These are phyloP conservation scores for Fusarium floridanum DNA, from an alignment of 2,329 filamentous ascomycete genomes.

Conservation along the genomic window DNA sequence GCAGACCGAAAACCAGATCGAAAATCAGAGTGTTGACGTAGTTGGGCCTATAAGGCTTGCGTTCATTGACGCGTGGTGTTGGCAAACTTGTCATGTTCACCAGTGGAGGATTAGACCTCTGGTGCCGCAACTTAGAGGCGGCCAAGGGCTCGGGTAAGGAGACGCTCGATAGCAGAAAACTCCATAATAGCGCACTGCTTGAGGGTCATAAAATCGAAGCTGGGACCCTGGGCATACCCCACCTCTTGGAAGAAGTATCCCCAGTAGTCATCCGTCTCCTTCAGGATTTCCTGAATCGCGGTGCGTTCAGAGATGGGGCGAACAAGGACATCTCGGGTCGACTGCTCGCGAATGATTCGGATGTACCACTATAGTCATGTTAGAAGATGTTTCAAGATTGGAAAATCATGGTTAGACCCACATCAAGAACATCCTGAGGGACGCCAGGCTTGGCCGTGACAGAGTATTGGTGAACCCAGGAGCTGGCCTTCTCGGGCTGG, in stretches of 20 bases:
- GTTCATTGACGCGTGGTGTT: neutral
- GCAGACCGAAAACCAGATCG: neutral
- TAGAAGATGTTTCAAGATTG: conserved; percentile 13
- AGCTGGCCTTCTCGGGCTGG: conserved; percentile 61
- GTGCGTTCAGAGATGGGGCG: conserved; percentile 59
- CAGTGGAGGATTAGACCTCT: neutral
- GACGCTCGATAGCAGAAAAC: conserved; percentile 62
- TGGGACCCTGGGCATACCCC: conserved; percentile 54
- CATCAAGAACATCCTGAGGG: conserved; percentile 68
- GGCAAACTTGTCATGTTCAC: neutral
- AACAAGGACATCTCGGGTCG: conserved; percentile 55
- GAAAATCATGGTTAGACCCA: conserved; percentile 50
- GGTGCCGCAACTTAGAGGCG: neutral
- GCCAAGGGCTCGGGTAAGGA: conserved; percentile 59
- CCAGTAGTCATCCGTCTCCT: conserved; percentile 60
- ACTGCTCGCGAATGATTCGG: conserved; percentile 66
- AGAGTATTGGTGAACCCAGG: conserved; percentile 67
- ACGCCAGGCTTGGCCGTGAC: conserved; percentile 62
- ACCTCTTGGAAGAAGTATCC: conserved; percentile 66
- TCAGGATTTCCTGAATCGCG: conserved; percentile 50
- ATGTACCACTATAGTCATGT: conserved; percentile 66
- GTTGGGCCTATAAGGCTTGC: neutral
- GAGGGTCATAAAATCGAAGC: conserved; percentile 64
- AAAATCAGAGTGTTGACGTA: neutral
- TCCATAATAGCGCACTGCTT: conserved; percentile 60